Evolutionary conservation across 257 asterid genomes (phyloP), one percentile per base, ranked within the genome.

Genomic region (Petrea volubilis): DNA sequence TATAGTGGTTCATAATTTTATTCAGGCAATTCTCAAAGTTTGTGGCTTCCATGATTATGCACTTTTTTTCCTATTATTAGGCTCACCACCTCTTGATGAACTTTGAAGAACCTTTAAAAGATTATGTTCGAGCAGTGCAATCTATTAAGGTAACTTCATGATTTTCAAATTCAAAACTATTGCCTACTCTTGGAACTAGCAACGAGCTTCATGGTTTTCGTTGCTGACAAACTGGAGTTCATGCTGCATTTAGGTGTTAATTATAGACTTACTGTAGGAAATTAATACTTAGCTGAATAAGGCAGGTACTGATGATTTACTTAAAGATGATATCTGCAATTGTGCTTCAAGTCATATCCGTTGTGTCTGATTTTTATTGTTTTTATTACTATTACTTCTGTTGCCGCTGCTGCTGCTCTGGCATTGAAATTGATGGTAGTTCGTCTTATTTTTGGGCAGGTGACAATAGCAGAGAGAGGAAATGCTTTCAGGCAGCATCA

Each of bases 101-200:
- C 51, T 89, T 89, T 65, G 95, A 89, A 78, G 96, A 89, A 76
- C 95, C 96, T 49, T 61, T 90, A 69, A 87, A 87, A 75, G 95
- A 90, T 72, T 90, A 87, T 82, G 90, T 85, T 74, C 90, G 88
- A 57, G 90, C 96, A 21, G 92, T 90, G 74, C 96, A 87, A 65
- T 90, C 95, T 71, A 90, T 90, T 62, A 90, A 87, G 87, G 93
- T 86, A 64, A 82, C 75, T 29, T 52, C 34, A 29, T 73, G 62
- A 36, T 49, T 78, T 55, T 64, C 28, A 21, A 31, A 29, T 40
- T 47, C 0, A 31, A 27, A 13, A 59, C 24, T 56, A 40, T 36
- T 13, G 9, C 6, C 68, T 43, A 6, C 29, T 6, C 15, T 64
- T 23, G 14, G 38, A 6, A 9, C 6, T 40, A 18, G 46, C 41